phyloP scores from a whole-genome alignment of 2,329 filamentous ascomycete genomes.

The Aureobasidium sp. region DNA sequence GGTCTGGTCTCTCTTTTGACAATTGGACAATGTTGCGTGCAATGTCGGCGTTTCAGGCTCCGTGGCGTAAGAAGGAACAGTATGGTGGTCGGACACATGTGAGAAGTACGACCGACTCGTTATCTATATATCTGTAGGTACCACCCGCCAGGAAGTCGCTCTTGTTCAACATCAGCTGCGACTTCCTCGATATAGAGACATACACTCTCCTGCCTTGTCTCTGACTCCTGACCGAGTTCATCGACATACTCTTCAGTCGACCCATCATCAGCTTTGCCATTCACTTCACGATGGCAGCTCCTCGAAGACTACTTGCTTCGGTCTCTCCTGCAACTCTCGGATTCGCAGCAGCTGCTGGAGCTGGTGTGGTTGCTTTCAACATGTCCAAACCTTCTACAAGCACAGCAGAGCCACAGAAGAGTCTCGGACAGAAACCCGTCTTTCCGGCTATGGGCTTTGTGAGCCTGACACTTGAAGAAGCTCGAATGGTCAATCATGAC shows the following conservation, averaged over 20 bases:
- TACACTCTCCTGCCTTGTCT: conserved; percentile 42
- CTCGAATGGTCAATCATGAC: conserved; percentile 49
- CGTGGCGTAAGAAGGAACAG: not conserved
- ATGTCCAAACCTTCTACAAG: not conserved
- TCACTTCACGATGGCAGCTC: not conserved
- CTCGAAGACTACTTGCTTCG: conserved; percentile 5
- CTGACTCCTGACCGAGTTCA: too few species aligned
- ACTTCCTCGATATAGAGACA: not conserved
- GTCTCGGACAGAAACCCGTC: conserved; percentile 8
- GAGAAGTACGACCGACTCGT: not conserved
- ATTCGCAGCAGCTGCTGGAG: not conserved
- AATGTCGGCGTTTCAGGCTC: not conserved
- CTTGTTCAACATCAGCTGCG: not conserved
- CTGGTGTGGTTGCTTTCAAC: not conserved
- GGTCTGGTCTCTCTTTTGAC: not conserved
- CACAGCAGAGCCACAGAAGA: not conserved
- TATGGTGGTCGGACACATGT: not conserved
- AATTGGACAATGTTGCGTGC: not conserved
- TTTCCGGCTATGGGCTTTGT: conserved; percentile 30
- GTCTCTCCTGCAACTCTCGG: conserved; percentile 1
- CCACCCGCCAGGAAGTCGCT: not conserved
- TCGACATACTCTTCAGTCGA: too few species aligned
- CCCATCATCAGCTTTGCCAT: too few species aligned
- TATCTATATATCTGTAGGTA: not conserved
- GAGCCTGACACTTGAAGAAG: conserved; percentile 43